Percentiles rank a stretch among this genome's conserved stretches.
Conservation (phyloP, 352 stramenopile genomes). For the Globisporangium emineosum region DNA sequence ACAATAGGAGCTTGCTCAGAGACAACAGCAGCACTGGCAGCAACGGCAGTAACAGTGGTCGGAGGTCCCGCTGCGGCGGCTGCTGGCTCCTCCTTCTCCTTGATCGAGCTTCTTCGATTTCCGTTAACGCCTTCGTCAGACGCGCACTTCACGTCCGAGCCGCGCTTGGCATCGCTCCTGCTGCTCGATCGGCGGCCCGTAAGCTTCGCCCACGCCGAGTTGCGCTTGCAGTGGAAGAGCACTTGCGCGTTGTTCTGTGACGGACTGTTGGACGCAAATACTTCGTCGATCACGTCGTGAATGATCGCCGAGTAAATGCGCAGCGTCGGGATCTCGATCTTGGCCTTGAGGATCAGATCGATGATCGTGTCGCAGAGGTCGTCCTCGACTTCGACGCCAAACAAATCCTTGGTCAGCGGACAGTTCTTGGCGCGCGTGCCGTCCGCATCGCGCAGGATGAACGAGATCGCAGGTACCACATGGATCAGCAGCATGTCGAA, state of each 20-base stretch:
- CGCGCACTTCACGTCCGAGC: constrained; percentile 22
- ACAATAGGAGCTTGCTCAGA: neutral
- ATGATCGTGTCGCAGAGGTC: constrained; percentile 44
- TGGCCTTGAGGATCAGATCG: constrained; percentile 53
- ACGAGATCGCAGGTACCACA: constrained; percentile 73
- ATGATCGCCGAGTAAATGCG: constrained; percentile 76
- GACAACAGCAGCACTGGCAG: neutral
- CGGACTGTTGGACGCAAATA: constrained; percentile 53
- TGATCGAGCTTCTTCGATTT: constrained; percentile 30
- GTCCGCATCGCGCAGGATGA: constrained; percentile 74
- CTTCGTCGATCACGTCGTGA: constrained; percentile 74
- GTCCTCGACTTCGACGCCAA: constrained; percentile 39
- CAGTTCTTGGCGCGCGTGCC: constrained; percentile 60
- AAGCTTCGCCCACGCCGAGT: constrained; percentile 57
- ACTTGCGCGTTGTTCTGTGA: constrained; percentile 72
- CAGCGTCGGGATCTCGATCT: constrained; percentile 59
- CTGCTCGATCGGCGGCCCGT: constrained; percentile 38
- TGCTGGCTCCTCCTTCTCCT: constrained; percentile 4
- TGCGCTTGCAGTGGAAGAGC: constrained; percentile 69
- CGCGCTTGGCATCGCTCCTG: constrained; percentile 29
- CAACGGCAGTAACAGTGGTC: neutral
- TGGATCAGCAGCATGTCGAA: constrained; percentile 89
- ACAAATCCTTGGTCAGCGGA: constrained; percentile 69
- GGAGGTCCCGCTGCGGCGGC: neutral
- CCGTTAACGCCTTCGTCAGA: constrained; percentile 12